Evolutionary conservation across 805 yeast species (phyloP).

Genomic region (Kuraishia floccosa): DNA sequence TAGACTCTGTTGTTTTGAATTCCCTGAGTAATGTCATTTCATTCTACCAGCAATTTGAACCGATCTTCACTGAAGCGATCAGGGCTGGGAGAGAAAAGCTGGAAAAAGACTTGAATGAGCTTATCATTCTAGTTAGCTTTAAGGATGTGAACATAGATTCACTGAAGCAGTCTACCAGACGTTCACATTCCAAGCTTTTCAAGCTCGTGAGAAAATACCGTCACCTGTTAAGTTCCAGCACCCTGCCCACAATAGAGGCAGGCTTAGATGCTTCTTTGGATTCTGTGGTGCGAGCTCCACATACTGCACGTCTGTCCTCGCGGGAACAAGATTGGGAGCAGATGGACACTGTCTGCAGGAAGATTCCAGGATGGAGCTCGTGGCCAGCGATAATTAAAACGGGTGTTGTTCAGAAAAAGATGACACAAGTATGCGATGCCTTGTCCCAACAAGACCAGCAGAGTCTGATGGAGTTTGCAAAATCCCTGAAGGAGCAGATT

Average conservation of each 20-base stretch:
- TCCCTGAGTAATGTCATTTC: constrained; percentile 46
- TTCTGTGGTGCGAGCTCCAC: not conserved
- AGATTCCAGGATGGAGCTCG: constrained; percentile 34
- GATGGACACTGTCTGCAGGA: constrained; percentile 12
- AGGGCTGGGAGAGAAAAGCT: constrained; percentile 35
- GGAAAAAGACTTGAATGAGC: constrained; percentile 75
- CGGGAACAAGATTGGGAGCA: not conserved
- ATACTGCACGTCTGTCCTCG: no score
- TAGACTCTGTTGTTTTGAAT: constrained; percentile 17
- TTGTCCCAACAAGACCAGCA: constrained; percentile 28
- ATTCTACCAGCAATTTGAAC: constrained; percentile 58
- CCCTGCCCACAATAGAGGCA: constrained; percentile 43
- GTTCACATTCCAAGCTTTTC: constrained; percentile 77
- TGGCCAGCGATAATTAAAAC: constrained; percentile 48
- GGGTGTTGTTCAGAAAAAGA: constrained; percentile 36
- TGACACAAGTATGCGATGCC: constrained; percentile 32
- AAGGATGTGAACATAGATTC: constrained; percentile 93
- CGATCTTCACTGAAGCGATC: constrained; percentile 34
- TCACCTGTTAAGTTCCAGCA: constrained; percentile 37
- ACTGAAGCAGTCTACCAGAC: constrained; percentile 83
- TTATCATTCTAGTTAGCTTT: constrained; percentile 90
- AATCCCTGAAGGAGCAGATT: constrained; percentile 42
- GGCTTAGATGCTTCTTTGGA: constrained; percentile 28
- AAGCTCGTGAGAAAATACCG: constrained; percentile 80
- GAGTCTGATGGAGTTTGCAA: constrained; percentile 40